These are phyloP conservation scores for Colletotrichum australisinense DNA, from an alignment of 2,329 filamentous ascomycete genomes.

Conservation along the genomic window DNA sequence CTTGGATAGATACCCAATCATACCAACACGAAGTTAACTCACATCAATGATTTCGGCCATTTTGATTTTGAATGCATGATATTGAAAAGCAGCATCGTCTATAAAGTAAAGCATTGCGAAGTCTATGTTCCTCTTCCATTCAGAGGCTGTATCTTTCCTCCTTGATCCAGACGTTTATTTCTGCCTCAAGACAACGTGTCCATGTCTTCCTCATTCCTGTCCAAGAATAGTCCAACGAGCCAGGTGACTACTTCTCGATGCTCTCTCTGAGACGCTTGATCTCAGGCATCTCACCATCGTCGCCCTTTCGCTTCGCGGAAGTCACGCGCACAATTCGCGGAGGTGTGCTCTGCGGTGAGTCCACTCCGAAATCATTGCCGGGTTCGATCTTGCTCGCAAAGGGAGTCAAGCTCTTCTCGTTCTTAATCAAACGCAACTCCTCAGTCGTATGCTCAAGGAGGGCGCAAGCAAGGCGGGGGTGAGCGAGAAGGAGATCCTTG, in stretches of 20 bases:
- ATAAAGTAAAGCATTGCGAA: background rate
- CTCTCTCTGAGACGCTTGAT: background rate
- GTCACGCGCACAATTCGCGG: background rate
- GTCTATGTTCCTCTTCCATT: background rate
- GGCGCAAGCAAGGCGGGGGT: background rate
- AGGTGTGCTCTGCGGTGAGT: background rate
- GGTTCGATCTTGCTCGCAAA: background rate
- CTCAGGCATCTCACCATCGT: background rate
- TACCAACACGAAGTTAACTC: background rate
- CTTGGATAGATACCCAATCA: conserved; percentile 9
- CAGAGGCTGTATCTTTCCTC: too few species aligned
- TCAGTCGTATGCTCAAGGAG: background rate
- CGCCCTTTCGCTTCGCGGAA: background rate
- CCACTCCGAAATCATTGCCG: too few species aligned
- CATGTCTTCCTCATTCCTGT: too few species aligned
- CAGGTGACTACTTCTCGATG: background rate
- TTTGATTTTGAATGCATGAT: too few species aligned
- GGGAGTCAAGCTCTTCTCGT: background rate
- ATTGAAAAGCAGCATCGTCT: background rate
- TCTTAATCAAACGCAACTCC: background rate
- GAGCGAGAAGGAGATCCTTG: background rate
- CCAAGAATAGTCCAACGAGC: too few species aligned
- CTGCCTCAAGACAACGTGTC: accelerated
- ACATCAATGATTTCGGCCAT: background rate
- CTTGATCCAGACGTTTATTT: too few species aligned